Evolutionary conservation across 108 stramenopile genomes (phyloP).

Genomic region (Stephanodiscus triporus): DNA sequence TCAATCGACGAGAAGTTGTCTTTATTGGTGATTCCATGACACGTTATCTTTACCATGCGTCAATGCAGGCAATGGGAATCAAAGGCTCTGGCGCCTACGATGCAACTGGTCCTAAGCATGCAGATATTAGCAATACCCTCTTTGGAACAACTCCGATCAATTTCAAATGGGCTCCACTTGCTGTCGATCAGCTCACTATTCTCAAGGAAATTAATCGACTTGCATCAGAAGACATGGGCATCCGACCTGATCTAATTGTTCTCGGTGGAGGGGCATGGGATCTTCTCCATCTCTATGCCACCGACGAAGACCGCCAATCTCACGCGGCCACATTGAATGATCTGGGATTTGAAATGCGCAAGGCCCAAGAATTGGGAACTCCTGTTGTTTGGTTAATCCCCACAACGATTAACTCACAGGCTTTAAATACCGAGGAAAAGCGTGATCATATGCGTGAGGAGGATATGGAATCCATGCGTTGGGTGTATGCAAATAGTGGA

Average conservation of each 20-base stretch:
- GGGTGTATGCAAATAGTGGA: slow-evolving; percentile 56
- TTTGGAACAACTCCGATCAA: slow-evolving; percentile 55
- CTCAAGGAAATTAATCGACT: slow-evolving; percentile 48
- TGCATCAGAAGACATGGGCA: slow-evolving; percentile 1
- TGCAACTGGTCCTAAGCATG: slow-evolving; percentile 69
- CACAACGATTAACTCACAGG: slow-evolving; percentile 80
- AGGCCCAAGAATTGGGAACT: slow-evolving; percentile 42
- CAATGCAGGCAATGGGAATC: slow-evolving; percentile 69
- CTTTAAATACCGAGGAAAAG: slow-evolving; percentile 78
- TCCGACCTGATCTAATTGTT: slow-evolving; percentile 58
- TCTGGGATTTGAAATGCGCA: slow-evolving; percentile 52
- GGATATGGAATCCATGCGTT: slow-evolving; percentile 73
- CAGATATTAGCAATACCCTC: slow-evolving; percentile 45
- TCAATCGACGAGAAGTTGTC: slow-evolving; percentile 58
- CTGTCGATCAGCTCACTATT: slow-evolving; percentile 55
- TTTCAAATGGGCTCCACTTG: slow-evolving; percentile 82
- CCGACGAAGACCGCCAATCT: slow-evolving; percentile 62
- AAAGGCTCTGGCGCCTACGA: slow-evolving; percentile 72
- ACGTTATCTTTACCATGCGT: slow-evolving; percentile 75
- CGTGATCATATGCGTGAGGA: slow-evolving; percentile 73
- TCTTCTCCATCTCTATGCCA: slow-evolving; percentile 64
- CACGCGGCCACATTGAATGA: slow-evolving; percentile 48
- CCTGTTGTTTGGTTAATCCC: slow-evolving; percentile 81
- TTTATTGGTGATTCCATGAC: slow-evolving; percentile 87
- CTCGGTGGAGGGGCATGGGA: slow-evolving; percentile 90